Evolutionary conservation across 2,329 filamentous ascomycete genomes (phyloP).

Genomic region (Epicoccum sorghinum): DNA sequence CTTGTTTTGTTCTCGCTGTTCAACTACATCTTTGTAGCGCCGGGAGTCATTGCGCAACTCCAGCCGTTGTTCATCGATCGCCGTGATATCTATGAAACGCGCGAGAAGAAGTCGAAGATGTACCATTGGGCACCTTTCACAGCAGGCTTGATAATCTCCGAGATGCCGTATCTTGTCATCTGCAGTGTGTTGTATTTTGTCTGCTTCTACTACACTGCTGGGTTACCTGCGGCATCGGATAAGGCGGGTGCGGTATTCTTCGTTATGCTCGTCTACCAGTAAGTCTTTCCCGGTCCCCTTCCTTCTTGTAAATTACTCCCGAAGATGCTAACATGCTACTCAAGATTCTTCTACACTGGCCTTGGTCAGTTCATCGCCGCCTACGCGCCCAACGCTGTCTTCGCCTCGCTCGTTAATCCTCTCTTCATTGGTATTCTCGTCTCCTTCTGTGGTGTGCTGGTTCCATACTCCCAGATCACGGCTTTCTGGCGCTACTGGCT

Average conservation of each 20-base stretch:
- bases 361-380: constrained; percentile 64
- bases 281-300: neutral
- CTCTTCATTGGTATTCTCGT: constrained; percentile 29
- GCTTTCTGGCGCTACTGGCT: constrained; percentile 68
- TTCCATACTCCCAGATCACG: constrained; percentile 65
- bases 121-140: constrained; percentile 78
- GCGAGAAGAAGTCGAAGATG: constrained; percentile 68
- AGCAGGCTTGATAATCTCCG: constrained; percentile 70
- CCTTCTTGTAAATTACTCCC: too few species aligned
- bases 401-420: constrained; percentile 60
- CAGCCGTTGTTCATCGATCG: constrained; percentile 54
- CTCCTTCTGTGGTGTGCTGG: constrained; percentile 62
- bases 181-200: constrained; percentile 67
- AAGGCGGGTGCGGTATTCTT: constrained; percentile 59
- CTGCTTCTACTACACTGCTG: constrained; percentile 67
- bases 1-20: constrained; percentile 57
- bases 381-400: constrained; percentile 51
- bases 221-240: constrained; percentile 47
- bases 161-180: constrained; percentile 69
- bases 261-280: constrained; percentile 67
- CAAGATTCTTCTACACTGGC: constrained; percentile 39
- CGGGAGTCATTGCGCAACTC: constrained; percentile 49
- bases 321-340: neutral
- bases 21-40: constrained; percentile 53
- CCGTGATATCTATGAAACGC: constrained; percentile 61